These are phyloP conservation scores for Cladosporium sp. DNA, from an alignment of 2,329 filamentous ascomycete species.

Conservation along the genomic window DNA sequence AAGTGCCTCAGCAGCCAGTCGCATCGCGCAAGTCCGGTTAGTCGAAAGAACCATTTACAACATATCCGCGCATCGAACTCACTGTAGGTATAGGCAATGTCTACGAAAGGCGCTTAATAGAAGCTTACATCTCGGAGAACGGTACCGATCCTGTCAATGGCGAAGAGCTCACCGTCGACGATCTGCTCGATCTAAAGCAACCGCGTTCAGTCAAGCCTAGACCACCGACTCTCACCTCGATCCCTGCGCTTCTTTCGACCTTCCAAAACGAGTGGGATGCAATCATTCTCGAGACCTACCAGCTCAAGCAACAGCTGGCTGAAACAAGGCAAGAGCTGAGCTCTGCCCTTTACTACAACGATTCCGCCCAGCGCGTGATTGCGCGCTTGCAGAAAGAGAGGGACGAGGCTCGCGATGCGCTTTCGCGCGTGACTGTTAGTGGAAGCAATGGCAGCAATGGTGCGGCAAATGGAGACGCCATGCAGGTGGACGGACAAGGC, in stretches of 20 bases:
- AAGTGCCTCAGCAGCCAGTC: slow-evolving; percentile 90
- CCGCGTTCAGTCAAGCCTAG: slow-evolving; percentile 80
- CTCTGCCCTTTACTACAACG: slow-evolving; percentile 91
- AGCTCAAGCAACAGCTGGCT: slow-evolving; percentile 79
- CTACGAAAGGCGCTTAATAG: slow-evolving; percentile 92
- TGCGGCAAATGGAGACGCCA: slow-evolving; percentile 66
- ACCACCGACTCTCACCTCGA: slow-evolving; percentile 90
- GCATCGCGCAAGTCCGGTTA: slow-evolving; percentile 90
- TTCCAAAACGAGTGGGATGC: slow-evolving; percentile 99
- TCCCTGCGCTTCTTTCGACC: slow-evolving; percentile 85
- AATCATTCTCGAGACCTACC: slow-evolving; percentile 85
- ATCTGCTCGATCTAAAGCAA: slow-evolving; percentile 83
- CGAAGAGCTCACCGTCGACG: slow-evolving; percentile 76
- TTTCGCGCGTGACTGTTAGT: slow-evolving; percentile 78
- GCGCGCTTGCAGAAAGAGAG: slow-evolving; percentile 84
- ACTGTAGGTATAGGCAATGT: slow-evolving; percentile 62
- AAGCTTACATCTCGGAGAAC: slow-evolving; percentile 90
- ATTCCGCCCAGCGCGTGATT: slow-evolving; percentile 94
- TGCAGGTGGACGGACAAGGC: slow-evolving; percentile 82
- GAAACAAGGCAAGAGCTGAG: slow-evolving; percentile 91
- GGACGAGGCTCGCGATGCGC: slow-evolving; percentile 84
- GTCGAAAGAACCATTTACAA: slow-evolving; percentile 27
- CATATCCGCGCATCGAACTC: slow-evolving; percentile 30
- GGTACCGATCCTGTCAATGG: slow-evolving; percentile 88
- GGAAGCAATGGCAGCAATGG: slow-evolving; percentile 36